Evolutionary conservation across 2,329 filamentous ascomycete genomes (phyloP).

Genomic region (Grosmannia clavigera): DNA sequence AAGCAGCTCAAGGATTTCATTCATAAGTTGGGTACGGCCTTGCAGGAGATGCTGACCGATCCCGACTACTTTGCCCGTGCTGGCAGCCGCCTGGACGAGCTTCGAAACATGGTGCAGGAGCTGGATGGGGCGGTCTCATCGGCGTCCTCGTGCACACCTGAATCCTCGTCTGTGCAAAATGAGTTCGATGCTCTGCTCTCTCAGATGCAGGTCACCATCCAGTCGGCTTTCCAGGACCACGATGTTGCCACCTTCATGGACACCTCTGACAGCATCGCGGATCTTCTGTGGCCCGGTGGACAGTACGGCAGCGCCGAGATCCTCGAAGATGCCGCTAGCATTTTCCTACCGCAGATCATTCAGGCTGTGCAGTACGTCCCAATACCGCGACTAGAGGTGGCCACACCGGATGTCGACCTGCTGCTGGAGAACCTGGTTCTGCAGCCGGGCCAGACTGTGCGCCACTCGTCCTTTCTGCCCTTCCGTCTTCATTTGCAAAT

Average conservation of each 20-base stretch:
- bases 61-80: conserved; percentile 74
- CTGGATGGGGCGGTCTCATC: conserved; percentile 32
- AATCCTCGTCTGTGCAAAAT: conserved; percentile 47
- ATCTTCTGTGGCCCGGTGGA: conserved; percentile 55
- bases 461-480: conserved; percentile 79
- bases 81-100: conserved; percentile 38
- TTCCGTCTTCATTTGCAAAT: conserved; percentile 72
- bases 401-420: conserved; percentile 71
- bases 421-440: conserved; percentile 83
- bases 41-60: conserved; percentile 74
- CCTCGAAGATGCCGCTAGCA: conserved; percentile 61
- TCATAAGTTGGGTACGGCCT: conserved; percentile 55
- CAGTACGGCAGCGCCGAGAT: conserved; percentile 57
- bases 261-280: conserved; percentile 54
- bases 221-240: conserved; percentile 57
- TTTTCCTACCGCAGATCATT: conserved; percentile 69
- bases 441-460: conserved; percentile 74
- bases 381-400: conserved; percentile 80
- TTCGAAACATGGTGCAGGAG: conserved; percentile 45
- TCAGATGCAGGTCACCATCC: conserved; percentile 55
- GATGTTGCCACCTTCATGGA: conserved; percentile 58
- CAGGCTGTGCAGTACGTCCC: conserved; percentile 75
- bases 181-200: conserved; percentile 62
- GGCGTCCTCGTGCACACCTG: background rate
- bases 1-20: conserved; percentile 74